Percentiles rank a stretch among this genome's conserved stretches.
Evolutionary conservation across 2,329 filamentous ascomycete genomes (phyloP).

Genomic region (Pseudopyricularia javanii): DNA sequence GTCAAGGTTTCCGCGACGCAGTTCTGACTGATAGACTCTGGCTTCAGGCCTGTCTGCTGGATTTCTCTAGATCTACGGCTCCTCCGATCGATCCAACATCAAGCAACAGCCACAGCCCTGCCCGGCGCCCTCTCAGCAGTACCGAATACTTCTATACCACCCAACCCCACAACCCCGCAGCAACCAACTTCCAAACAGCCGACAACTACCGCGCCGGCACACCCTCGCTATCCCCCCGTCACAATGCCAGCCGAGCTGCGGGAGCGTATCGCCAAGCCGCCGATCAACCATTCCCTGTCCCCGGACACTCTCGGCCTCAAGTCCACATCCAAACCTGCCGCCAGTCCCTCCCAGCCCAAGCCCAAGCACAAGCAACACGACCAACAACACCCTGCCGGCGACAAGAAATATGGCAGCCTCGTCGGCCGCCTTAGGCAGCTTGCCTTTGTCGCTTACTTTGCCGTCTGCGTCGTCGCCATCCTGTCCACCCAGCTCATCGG

Average conservation of each 20-base stretch:
- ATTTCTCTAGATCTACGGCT: neutral
- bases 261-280: constrained; percentile 13
- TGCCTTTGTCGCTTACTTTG: constrained; percentile 40
- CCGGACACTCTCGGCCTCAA: neutral
- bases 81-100: neutral
- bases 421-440: constrained; percentile 39
- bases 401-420: constrained; percentile 34
- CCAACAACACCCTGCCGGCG: constrained; percentile 38
- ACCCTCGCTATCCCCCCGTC: neutral
- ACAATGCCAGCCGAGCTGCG: constrained; percentile 17
- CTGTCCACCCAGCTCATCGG: constrained; percentile 65
- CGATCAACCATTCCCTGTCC: neutral
- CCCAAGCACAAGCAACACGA: constrained; percentile 11
- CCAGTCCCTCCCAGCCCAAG: constrained; percentile 11
- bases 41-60: neutral
- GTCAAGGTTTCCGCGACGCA: neutral
- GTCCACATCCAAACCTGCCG: constrained; percentile 4
- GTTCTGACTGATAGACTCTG: no score
- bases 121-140: no score
- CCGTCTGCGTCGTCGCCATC: constrained; percentile 37
- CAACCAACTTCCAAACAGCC: no score
- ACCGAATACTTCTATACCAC: no score
- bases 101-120: no score
- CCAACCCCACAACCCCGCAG: neutral
- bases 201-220: neutral